Evolutionary conservation across 352 stramenopile genomes (phyloP).

Genomic region (Phytophthora ramorum): DNA sequence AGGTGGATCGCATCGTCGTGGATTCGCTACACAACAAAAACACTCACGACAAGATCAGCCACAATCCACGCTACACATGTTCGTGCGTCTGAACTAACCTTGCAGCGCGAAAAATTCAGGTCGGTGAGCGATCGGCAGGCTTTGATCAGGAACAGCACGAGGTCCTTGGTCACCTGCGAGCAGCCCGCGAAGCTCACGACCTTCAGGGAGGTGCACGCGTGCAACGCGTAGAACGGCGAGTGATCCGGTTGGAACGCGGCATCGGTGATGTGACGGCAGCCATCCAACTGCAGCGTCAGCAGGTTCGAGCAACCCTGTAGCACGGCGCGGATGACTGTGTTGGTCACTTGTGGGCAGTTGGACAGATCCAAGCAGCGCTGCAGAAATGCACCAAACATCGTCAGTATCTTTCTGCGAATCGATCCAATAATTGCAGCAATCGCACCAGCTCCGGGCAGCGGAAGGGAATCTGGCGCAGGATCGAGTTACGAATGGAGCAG

Average conservation of each 20-base stretch:
- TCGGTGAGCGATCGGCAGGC: slow-evolving; percentile 77
- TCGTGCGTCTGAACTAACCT: slow-evolving; percentile 40
- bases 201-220: slow-evolving; percentile 79
- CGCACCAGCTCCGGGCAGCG: slow-evolving; percentile 81
- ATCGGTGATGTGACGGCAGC: slow-evolving; percentile 88
- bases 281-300: slow-evolving; percentile 84
- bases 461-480: slow-evolving; percentile 86
- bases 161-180: slow-evolving; percentile 79
- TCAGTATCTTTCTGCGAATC: slow-evolving; percentile 4
- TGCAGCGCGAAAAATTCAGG: slow-evolving; percentile 86
- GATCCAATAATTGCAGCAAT: neutral
- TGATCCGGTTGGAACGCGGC: slow-evolving; percentile 87
- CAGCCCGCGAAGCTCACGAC: slow-evolving; percentile 83
- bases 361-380: slow-evolving; percentile 86
- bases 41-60: slow-evolving; percentile 13
- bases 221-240: slow-evolving; percentile 71
- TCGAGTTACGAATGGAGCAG: slow-evolving; percentile 85
- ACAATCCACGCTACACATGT: neutral
- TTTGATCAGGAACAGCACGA: slow-evolving; percentile 84
- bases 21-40: slow-evolving; percentile 54
- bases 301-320: slow-evolving; percentile 80
- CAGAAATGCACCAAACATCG: neutral
- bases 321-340: slow-evolving; percentile 80
- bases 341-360: slow-evolving; percentile 89
- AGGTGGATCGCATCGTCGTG: slow-evolving; percentile 74